These are phyloP conservation scores for Cryphonectria parasitica DNA, from an alignment of 2,329 filamentous ascomycete genomes.

Conservation along the genomic window DNA sequence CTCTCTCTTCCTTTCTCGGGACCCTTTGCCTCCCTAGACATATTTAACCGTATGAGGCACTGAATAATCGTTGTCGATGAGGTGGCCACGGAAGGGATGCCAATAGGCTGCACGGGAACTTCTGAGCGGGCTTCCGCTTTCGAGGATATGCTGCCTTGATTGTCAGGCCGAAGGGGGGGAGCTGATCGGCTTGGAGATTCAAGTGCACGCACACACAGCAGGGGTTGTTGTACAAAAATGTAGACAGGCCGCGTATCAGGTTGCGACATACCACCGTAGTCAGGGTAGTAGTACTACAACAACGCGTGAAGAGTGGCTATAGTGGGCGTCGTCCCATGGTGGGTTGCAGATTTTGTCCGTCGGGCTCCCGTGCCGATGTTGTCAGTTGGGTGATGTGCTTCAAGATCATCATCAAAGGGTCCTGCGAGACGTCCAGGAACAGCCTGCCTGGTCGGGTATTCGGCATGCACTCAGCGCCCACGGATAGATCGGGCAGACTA, in stretches of 20 bases:
- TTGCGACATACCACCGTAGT: neutral
- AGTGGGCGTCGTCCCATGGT: no score
- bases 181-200: neutral
- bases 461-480: neutral
- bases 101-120: neutral
- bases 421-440: neutral
- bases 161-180: neutral
- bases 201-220: neutral
- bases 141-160: neutral
- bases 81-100: neutral
- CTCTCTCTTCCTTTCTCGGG: no score
- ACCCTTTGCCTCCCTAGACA: no score
- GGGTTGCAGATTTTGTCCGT: neutral
- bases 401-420: neutral
- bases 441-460: neutral
- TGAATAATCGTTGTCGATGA: slow-evolving; percentile 4
- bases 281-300: neutral
- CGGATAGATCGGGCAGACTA: neutral
- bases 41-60: slow-evolving; percentile 12
- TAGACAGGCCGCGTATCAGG: neutral
- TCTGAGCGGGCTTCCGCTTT: neutral
- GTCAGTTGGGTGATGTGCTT: neutral
- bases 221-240: neutral
- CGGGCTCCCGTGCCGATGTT: neutral
- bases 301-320: no score